Evolutionary conservation across 2,329 filamentous ascomycete species (phyloP).

Genomic region (Dichotomopilus funicola): DNA sequence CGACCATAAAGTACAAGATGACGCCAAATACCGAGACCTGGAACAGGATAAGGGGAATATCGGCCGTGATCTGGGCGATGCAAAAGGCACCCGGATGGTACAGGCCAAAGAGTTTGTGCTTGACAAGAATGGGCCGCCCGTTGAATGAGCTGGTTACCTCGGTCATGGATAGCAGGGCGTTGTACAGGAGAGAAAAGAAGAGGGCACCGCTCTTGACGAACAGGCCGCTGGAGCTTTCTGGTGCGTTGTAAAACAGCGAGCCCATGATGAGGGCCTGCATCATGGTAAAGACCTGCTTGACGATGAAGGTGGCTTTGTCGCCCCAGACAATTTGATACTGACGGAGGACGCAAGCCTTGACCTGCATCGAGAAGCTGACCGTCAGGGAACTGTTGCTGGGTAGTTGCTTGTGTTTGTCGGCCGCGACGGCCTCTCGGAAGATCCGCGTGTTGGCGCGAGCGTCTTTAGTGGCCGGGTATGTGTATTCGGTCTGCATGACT

Average conservation of each 20-base stretch:
- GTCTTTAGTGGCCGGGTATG: constrained; percentile 45
- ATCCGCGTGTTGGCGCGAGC: constrained; percentile 44
- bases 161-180: constrained; percentile 61
- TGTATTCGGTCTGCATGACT: constrained; percentile 49
- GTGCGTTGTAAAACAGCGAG: constrained; percentile 68
- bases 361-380: constrained; percentile 60
- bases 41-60: constrained; percentile 50
- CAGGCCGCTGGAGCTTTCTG: constrained; percentile 53
- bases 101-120: constrained; percentile 52
- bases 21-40: constrained; percentile 54
- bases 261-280: constrained; percentile 68
- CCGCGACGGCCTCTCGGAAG: constrained; percentile 46
- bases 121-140: constrained; percentile 52
- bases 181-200: constrained; percentile 48
- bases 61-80: constrained; percentile 48
- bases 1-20: constrained; percentile 59
- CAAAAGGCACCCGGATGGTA: constrained; percentile 55
- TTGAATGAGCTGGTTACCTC: constrained; percentile 59
- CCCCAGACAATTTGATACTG: constrained; percentile 76
- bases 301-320: constrained; percentile 67
- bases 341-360: constrained; percentile 59
- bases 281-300: constrained; percentile 72
- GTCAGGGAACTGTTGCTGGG: constrained; percentile 48
- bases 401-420: constrained; percentile 50
- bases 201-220: constrained; percentile 47